A percentile compares a stretch with the other conserved stretches of the same genome.
phyloP scores from a whole-genome alignment of 2,329 filamentous ascomycete species.

The Blastomyces parvus region DNA sequence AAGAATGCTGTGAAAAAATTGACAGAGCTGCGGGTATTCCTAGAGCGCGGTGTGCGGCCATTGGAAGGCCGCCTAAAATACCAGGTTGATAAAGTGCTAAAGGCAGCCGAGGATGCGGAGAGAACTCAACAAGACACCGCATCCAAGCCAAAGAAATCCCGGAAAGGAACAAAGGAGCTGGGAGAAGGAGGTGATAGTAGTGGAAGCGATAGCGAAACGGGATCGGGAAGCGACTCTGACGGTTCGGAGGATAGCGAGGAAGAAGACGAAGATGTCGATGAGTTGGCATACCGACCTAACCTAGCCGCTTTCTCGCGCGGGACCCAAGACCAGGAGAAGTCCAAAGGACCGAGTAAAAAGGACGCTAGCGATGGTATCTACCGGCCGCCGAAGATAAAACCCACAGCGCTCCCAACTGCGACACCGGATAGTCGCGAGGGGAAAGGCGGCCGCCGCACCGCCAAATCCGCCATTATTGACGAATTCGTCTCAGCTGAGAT shows the following conservation, averaged over 20 bases:
- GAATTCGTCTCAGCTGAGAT: constrained; percentile 85
- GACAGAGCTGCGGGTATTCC: constrained; percentile 80
- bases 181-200: constrained; percentile 28
- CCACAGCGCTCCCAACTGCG: constrained; percentile 63
- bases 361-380: constrained; percentile 60
- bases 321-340: constrained; percentile 27
- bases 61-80: constrained; percentile 86
- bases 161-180: constrained; percentile 22
- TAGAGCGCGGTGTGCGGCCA: constrained; percentile 85
- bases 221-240: constrained; percentile 22
- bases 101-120: constrained; percentile 57
- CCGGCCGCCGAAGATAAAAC: constrained; percentile 76
- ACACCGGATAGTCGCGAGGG: constrained; percentile 52
- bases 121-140: constrained; percentile 22
- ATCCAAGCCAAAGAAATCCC: constrained; percentile 25
- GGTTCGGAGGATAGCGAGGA: constrained; percentile 22
- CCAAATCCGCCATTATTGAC: constrained; percentile 76
- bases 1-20: constrained; percentile 72
- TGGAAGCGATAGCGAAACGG: constrained; percentile 27
- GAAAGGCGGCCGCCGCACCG: constrained; percentile 51
- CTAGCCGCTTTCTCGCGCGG: constrained; percentile 37
- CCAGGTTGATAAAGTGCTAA: constrained; percentile 89
- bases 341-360: constrained; percentile 20
- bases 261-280: constrained; percentile 42
- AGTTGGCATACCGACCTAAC: constrained; percentile 55